Percentiles rank a stretch among this genome's conserved stretches.
Evolutionary conservation across 352 stramenopile genomes (phyloP).

Genomic region (Phytopythium helicoides): DNA sequence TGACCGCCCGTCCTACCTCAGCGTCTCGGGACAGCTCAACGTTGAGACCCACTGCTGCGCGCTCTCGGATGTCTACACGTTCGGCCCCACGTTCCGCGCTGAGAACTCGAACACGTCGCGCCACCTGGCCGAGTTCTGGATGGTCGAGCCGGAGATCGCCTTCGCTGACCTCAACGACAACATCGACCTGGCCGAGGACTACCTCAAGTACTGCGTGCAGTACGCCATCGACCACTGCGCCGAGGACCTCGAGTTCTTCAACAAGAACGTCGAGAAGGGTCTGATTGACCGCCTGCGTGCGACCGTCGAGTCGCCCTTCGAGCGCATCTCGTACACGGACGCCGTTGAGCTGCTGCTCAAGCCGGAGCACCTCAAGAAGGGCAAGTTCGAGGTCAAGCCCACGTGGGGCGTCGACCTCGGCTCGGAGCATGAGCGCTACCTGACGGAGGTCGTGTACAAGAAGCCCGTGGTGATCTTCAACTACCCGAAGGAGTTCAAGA

Average conservation of each 20-base stretch:
- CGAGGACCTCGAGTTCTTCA: slow-evolving; percentile 94
- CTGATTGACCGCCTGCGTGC: slow-evolving; percentile 61
- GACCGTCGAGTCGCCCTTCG: slow-evolving; percentile 55
- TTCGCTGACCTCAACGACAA: slow-evolving; percentile 90
- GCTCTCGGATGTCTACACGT: slow-evolving; percentile 94
- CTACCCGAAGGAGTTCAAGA: slow-evolving; percentile 99
- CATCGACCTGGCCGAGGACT: slow-evolving; percentile 96
- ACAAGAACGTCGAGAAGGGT: slow-evolving; percentile 91
- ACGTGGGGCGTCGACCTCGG: slow-evolving; percentile 96
- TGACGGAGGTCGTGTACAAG: slow-evolving; percentile 90
- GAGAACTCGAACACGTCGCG: slow-evolving; percentile 98
- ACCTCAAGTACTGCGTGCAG: slow-evolving; percentile 93
- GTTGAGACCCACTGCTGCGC: slow-evolving; percentile 93
- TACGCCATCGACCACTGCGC: slow-evolving; percentile 92
- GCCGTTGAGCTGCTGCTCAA: slow-evolving; percentile 91
- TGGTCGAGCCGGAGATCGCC: slow-evolving; percentile 96
- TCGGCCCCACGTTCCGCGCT: slow-evolving; percentile 98
- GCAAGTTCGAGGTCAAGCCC: slow-evolving; percentile 88
- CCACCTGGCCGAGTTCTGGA: slow-evolving; percentile 98
- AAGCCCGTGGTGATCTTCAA: slow-evolving; percentile 97
- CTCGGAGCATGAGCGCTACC: slow-evolving; percentile 96
- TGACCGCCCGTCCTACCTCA: slow-evolving; percentile 82
- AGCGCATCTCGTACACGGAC: slow-evolving; percentile 93
- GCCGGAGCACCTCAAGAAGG: slow-evolving; percentile 75
- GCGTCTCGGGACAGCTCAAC: slow-evolving; percentile 97